Conservation (phyloP, 2,329 filamentous ascomycete species). For the Trichoderma koningiopsis region DNA sequence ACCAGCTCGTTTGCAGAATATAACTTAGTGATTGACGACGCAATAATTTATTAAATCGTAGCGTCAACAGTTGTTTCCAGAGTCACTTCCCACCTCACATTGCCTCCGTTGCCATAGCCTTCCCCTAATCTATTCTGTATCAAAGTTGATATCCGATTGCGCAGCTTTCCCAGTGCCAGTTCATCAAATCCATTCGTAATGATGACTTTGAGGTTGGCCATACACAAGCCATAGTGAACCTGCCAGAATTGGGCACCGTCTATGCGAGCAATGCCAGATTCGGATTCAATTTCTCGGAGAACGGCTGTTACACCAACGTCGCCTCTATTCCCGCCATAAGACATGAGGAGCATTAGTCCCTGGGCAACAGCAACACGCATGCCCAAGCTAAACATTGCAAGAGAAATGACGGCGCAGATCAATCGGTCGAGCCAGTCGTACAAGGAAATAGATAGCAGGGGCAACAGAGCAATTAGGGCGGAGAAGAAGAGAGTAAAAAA, state of each 20-base stretch:
- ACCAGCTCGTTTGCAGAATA: not conserved
- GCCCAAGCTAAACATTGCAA: conserved; percentile 87
- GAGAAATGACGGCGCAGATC: conserved; percentile 78
- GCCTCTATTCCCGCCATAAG: conserved; percentile 56
- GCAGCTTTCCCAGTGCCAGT: conserved; percentile 69
- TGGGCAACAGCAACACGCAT: conserved; percentile 81
- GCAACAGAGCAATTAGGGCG: conserved; percentile 74
- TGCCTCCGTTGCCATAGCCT: conserved; percentile 77
- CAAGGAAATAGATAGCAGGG: conserved; percentile 77
- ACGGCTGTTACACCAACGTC: conserved; percentile 66
- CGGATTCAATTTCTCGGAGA: conserved; percentile 81
- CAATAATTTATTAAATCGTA: conserved; percentile 28
- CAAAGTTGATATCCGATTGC: conserved; percentile 74
- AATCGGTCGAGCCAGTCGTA: conserved; percentile 82
- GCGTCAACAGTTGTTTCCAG: conserved; percentile 66
- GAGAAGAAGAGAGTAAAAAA: conserved; percentile 91
- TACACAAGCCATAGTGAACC: conserved; percentile 93
- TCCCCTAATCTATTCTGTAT: conserved; percentile 86
- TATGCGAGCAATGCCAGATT: conserved; percentile 73
- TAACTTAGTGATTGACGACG: not conserved
- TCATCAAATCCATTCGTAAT: conserved; percentile 68
- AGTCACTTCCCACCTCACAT: conserved; percentile 89
- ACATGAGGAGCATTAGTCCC: conserved; percentile 95
- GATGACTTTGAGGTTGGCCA: conserved; percentile 87
- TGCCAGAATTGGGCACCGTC: conserved; percentile 98